Percentiles rank a stretch among this genome's conserved stretches.
These are phyloP conservation scores for Mycena rebaudengoi DNA, from an alignment of 768 basidiomycete species.

Conservation along the genomic window DNA sequence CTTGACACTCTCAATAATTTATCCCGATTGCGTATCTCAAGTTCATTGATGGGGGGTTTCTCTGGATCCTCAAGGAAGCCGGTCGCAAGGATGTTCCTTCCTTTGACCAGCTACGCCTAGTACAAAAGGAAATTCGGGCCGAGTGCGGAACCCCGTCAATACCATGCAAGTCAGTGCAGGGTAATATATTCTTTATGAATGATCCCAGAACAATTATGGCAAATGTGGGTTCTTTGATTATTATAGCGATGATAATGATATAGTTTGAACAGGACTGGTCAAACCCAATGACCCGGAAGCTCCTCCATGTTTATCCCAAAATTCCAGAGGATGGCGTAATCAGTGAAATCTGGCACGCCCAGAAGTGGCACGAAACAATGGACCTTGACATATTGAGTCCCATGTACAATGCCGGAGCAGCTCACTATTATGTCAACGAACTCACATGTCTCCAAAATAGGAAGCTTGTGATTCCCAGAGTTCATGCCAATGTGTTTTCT, in stretches of 20 bases:
- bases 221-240: constrained; percentile 6
- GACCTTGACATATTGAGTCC: not conserved
- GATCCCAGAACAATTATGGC: constrained; percentile 19
- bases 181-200: constrained; percentile 32
- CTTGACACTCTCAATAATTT: constrained; percentile 32
- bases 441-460: not conserved
- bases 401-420: constrained; percentile 1
- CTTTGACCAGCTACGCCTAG: constrained; percentile 19
- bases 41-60: constrained; percentile 20
- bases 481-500: too few species aligned
- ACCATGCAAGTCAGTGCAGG: constrained; percentile 9
- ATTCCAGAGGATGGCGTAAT: not conserved
- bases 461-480: not conserved
- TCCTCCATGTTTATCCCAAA: not conserved
- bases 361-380: not conserved
- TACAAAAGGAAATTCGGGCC: not conserved
- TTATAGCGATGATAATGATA: not conserved
- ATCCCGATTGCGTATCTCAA: constrained; percentile 28
- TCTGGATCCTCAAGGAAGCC: constrained; percentile 29
- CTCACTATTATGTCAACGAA: constrained; percentile 2
- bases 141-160: constrained; percentile 9
- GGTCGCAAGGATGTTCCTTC: constrained; percentile 31
- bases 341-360: not conserved
- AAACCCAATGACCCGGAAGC: not conserved
- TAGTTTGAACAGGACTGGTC: constrained; percentile 2